phyloP scores from a whole-genome alignment of 1,284 basidiomycete genomes.

The Rhodotorula sp. region DNA sequence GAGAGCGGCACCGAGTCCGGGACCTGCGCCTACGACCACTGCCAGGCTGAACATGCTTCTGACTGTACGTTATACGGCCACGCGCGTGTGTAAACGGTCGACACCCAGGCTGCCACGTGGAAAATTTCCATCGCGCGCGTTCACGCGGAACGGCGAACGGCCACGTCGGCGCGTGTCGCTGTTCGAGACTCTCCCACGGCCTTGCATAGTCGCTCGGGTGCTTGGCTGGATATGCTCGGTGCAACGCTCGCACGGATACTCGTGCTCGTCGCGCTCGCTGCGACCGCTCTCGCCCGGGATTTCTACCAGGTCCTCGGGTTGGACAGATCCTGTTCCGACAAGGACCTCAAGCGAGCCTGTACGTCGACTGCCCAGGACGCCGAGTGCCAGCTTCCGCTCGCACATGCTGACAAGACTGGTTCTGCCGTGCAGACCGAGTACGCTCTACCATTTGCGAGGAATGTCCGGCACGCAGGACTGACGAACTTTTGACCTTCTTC shows the following conservation, averaged over 20 bases:
- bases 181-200: too few relatives aligned
- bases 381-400: neutral
- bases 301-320: conserved; percentile 56
- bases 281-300: conserved; percentile 32
- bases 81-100: too few relatives aligned
- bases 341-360: conserved; percentile 87
- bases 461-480: neutral
- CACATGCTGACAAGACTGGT: neutral
- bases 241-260: conserved; percentile 1
- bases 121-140: neutral
- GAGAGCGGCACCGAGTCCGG: conserved; percentile 25
- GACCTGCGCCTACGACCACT: conserved; percentile 31
- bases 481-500: neutral
- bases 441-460: neutral
- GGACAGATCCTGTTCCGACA: conserved; percentile 72
- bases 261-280: conserved; percentile 15
- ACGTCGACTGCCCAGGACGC: conserved; percentile 45
- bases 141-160: neutral
- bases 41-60: conserved; percentile 10
- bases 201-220: neutral
- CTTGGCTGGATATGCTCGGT: neutral
- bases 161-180: neutral
- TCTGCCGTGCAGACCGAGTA: conserved; percentile 22
- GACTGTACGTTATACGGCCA: neutral
- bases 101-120: neutral